A percentile compares a stretch with the other conserved stretches of the same genome.
Conservation (phyloP, 2,329 filamentous ascomycete species). For the Claviceps humidiphila region DNA sequence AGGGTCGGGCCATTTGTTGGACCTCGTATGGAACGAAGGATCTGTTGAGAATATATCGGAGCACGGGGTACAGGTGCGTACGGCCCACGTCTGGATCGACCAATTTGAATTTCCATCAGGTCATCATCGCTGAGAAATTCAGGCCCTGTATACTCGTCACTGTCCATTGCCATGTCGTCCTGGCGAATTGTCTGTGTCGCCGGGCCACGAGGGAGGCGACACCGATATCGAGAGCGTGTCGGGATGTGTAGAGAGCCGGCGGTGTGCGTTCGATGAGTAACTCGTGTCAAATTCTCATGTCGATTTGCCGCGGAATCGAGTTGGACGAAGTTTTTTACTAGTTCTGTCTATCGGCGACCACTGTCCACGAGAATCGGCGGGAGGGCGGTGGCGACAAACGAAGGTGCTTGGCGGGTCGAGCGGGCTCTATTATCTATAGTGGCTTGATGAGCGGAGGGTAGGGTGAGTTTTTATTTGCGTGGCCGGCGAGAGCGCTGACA, state of each 20-base stretch:
- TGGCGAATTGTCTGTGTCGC: not conserved
- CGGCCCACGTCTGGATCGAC: slow-evolving; percentile 4
- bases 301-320: not conserved
- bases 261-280: not conserved
- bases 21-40: not conserved
- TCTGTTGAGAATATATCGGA: not conserved
- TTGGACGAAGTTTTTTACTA: not conserved
- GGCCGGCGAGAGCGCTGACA: not conserved
- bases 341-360: not conserved
- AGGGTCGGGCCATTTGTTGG: not conserved
- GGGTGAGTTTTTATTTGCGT: not conserved
- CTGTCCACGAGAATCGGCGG: not conserved
- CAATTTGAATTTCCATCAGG: slow-evolving; percentile 20
- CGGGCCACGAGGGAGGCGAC: not conserved
- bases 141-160: slow-evolving; percentile 7
- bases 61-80: not conserved
- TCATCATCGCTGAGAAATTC: slow-evolving; percentile 17
- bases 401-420: not conserved
- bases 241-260: not conserved
- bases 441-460: not conserved
- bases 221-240: not conserved
- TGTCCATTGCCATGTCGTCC: slow-evolving; percentile 9
- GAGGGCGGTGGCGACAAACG: not conserved
- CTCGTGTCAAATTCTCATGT: not conserved
- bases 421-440: not conserved